Conservation (phyloP, 1,284 basidiomycete species). For the Pseudozyma tsukubaensis region DNA sequence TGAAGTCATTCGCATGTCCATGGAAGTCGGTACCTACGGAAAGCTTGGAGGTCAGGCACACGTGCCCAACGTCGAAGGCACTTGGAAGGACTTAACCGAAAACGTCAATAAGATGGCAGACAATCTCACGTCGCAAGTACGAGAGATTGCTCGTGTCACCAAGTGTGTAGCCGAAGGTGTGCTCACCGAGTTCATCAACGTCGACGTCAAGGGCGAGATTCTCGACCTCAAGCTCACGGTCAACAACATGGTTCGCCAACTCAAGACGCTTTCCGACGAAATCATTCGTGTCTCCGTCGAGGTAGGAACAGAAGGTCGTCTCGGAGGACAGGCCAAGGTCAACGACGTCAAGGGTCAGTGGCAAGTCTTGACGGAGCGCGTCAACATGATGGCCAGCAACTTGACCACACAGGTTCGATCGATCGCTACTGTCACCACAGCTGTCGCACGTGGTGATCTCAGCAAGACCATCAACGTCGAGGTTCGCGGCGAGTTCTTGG, state of each 20-base stretch:
- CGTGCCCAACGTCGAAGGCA: conserved; percentile 70
- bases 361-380: conserved; percentile 69
- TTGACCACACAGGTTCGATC: conserved; percentile 87
- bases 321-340: conserved; percentile 87
- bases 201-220: conserved; percentile 97
- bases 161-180: conserved; percentile 86
- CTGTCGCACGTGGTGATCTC: conserved; percentile 66
- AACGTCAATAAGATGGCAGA: conserved; percentile 72
- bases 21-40: conserved; percentile 68
- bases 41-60: conserved; percentile 68
- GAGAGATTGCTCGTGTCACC: conserved; percentile 69
- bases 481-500: conserved; percentile 67
- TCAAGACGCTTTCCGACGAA: conserved; percentile 66
- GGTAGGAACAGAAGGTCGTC: conserved; percentile 88
- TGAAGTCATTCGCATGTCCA: conserved; percentile 73
- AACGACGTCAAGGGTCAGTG: conserved; percentile 71
- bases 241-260: conserved; percentile 69
- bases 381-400: conserved; percentile 73
- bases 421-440: conserved; percentile 66
- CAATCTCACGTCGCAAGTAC: conserved; percentile 63
- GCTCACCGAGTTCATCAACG: conserved; percentile 86
- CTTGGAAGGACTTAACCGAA: conserved; percentile 71
- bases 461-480: conserved; percentile 69
- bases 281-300: conserved; percentile 79
- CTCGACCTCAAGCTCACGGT: conserved; percentile 80